A percentile compares a stretch with the other conserved stretches of the same genome.
Conservation (phyloP, 202 grass and related monocot genomes). For the Dendrocalamus latiflorus region DNA sequence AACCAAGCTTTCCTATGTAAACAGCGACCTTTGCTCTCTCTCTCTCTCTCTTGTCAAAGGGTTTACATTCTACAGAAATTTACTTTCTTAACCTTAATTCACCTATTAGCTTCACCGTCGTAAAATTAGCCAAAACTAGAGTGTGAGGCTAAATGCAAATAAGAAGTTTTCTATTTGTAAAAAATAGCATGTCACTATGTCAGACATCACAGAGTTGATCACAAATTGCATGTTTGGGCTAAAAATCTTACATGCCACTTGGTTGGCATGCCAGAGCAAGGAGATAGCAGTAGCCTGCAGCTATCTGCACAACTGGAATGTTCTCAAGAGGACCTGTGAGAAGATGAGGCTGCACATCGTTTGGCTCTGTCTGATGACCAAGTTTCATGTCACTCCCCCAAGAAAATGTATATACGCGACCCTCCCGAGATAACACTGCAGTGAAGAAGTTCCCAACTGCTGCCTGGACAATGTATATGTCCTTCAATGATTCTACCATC, state of each 20-base stretch:
- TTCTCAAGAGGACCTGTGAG: constrained; percentile 72
- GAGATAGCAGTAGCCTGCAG: constrained; percentile 84
- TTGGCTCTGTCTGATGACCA: constrained; percentile 81
- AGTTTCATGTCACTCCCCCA: constrained; percentile 75
- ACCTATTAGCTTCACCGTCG: neutral
- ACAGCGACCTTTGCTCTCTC: neutral
- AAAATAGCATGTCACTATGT: neutral
- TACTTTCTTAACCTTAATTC: neutral
- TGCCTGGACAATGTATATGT: no score
- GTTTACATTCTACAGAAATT: neutral
- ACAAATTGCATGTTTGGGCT: neutral
- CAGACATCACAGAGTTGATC: constrained; percentile 1
- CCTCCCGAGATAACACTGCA: constrained; percentile 78
- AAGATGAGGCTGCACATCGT: constrained; percentile 61
- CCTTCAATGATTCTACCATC: no score
- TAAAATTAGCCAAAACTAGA: neutral
- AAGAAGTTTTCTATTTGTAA: neutral
- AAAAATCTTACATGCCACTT: constrained; percentile 72
- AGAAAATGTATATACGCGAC: constrained; percentile 78
- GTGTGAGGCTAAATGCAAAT: neutral
- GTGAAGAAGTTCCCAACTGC: constrained; percentile 93
- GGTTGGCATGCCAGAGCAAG: constrained; percentile 76
- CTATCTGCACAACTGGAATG: constrained; percentile 82
- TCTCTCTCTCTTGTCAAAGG: neutral
- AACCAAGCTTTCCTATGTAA: neutral